Percentiles rank a stretch among this genome's conserved stretches.
These are phyloP conservation scores for Scytalidium lignicola DNA, from an alignment of 2,329 filamentous ascomycete genomes.

Conservation along the genomic window DNA sequence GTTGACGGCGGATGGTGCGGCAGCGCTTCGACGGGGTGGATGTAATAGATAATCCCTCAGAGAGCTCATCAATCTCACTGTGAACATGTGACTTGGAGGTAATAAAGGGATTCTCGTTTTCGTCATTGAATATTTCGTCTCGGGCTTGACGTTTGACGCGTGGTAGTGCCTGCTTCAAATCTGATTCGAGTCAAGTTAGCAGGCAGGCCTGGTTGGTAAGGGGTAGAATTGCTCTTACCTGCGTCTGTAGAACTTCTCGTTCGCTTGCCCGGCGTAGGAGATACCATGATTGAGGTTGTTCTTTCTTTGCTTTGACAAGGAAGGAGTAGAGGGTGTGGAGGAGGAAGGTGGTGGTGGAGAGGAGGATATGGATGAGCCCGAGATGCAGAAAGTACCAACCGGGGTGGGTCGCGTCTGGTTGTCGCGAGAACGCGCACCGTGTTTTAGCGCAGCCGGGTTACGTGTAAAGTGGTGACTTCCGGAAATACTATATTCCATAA, in stretches of 20 bases:
- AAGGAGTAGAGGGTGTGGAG: conserved; percentile 5
- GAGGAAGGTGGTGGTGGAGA: conserved; percentile 7
- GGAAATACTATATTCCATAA: not conserved
- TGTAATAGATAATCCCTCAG: conserved; percentile 18
- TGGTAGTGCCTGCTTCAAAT: conserved; percentile 16
- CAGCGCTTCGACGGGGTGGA: conserved; percentile 43
- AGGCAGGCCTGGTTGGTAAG: conserved; percentile 9
- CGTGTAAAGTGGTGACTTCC: not conserved
- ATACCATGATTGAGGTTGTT: conserved; percentile 21
- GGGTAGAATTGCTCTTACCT: conserved; percentile 27
- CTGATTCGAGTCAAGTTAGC: conserved; percentile 12
- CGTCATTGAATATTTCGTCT: conserved; percentile 48
- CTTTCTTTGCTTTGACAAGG: conserved; percentile 7
- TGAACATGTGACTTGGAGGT: conserved; percentile 33
- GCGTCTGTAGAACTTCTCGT: conserved; percentile 32
- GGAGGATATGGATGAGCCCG: not conserved
- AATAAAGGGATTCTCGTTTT: conserved; percentile 59
- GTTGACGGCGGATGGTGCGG: conserved; percentile 34
- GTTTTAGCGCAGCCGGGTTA: not conserved
- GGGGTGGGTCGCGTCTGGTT: not conserved
- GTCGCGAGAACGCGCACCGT: not conserved
- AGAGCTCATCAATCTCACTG: conserved; percentile 37
- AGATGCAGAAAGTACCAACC: not conserved
- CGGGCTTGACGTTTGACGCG: conserved; percentile 42
- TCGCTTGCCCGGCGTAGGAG: conserved; percentile 42